phyloP scores from a whole-genome alignment of 495 filamentous ascomycete species.

The Echria macrotheca region DNA sequence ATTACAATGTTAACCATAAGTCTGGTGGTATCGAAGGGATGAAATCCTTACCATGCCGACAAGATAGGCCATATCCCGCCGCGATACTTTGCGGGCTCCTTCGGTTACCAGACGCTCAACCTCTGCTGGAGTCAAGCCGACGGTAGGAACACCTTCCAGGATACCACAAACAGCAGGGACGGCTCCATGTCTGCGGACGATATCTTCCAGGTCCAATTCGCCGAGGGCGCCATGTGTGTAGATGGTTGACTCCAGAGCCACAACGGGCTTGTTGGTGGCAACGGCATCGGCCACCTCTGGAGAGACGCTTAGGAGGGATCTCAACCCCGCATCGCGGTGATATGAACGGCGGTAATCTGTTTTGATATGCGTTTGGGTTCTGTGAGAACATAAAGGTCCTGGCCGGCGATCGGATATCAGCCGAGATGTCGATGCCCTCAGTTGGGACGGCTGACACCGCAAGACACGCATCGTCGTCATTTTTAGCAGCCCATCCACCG shows the following conservation, averaged over 20 bases:
- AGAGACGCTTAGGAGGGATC: slow-evolving; percentile 63
- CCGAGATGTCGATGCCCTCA: too few relatives aligned
- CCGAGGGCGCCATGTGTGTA: slow-evolving; percentile 71
- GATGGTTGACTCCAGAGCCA: slow-evolving; percentile 90
- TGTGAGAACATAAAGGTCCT: too few relatives aligned
- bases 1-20: not conserved
- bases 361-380: not conserved
- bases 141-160: slow-evolving; percentile 69
- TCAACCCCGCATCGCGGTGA: not conserved
- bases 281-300: slow-evolving; percentile 78
- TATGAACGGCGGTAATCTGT: slow-evolving; percentile 2
- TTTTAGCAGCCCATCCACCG: too few relatives aligned
- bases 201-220: slow-evolving; percentile 72
- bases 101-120: slow-evolving; percentile 64
- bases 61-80: slow-evolving; percentile 77
- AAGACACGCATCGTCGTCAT: too few relatives aligned
- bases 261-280: slow-evolving; percentile 65
- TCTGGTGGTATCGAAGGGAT: not conserved
- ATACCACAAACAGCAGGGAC: slow-evolving; percentile 92
- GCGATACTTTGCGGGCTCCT: slow-evolving; percentile 71
- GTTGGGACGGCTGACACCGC: too few relatives aligned
- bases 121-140: slow-evolving; percentile 68
- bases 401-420: too few relatives aligned
- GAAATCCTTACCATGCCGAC: slow-evolving; percentile 62
- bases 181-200: slow-evolving; percentile 74